These are phyloP conservation scores for Capronia coronata DNA, from an alignment of 2,329 filamentous ascomycete species.

Conservation along the genomic window DNA sequence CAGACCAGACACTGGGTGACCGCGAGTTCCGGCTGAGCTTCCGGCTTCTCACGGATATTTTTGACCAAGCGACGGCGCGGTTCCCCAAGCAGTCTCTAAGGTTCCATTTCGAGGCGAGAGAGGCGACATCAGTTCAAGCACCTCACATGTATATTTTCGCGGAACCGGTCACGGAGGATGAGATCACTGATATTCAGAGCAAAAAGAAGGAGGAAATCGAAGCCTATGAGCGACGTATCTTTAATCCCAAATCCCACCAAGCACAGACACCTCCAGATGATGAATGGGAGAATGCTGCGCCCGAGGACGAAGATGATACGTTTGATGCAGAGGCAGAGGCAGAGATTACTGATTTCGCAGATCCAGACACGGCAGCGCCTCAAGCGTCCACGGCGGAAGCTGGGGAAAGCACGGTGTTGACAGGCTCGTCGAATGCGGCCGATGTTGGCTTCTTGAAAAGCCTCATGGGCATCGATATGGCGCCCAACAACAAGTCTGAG, in stretches of 20 bases:
- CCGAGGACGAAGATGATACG: slow-evolving; percentile 23
- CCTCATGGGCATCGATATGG: slow-evolving; percentile 13
- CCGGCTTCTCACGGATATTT: slow-evolving; percentile 66
- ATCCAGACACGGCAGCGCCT: background rate
- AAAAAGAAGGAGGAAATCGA: slow-evolving; percentile 59
- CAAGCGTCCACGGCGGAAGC: background rate
- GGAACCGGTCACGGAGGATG: slow-evolving; percentile 68
- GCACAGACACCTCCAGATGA: slow-evolving; percentile 18
- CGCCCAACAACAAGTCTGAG: background rate
- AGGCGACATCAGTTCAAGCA: slow-evolving; percentile 34
- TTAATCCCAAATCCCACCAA: slow-evolving; percentile 35
- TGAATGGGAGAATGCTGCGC: slow-evolving; percentile 26
- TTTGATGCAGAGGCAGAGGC: slow-evolving; percentile 6
- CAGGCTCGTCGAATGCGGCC: slow-evolving; percentile 20
- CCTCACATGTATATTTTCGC: slow-evolving; percentile 85
- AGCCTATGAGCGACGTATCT: slow-evolving; percentile 55
- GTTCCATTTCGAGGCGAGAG: slow-evolving; percentile 72
- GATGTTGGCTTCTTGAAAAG: slow-evolving; percentile 24
- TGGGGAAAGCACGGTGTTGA: background rate
- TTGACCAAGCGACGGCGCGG: slow-evolving; percentile 66
- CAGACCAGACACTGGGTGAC: slow-evolving; percentile 62
- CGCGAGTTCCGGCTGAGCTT: slow-evolving; percentile 80
- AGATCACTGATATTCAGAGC: slow-evolving; percentile 68
- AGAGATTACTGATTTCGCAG: slow-evolving; percentile 6
- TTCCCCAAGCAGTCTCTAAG: slow-evolving; percentile 72